Percentiles rank a stretch among this genome's conserved stretches.
These are phyloP conservation scores for Diaporthe sp. DNA, from an alignment of 2,329 filamentous ascomycete species.

Conservation along the genomic window DNA sequence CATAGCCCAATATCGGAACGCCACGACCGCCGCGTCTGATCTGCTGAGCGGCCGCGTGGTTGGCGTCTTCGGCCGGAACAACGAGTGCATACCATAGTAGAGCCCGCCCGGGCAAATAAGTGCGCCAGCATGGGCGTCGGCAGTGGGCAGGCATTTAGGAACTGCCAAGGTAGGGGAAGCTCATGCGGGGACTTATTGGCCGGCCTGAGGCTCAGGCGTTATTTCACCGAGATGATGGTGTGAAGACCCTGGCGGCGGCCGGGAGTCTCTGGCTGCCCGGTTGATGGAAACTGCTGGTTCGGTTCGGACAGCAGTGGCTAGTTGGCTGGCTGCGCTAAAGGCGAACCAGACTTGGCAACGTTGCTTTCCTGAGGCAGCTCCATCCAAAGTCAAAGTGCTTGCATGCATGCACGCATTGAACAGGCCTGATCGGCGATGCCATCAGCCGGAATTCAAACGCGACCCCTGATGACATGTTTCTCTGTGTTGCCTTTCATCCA, in stretches of 20 bases:
- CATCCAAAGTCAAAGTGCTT: conserved; percentile 10
- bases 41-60: conserved; percentile 8
- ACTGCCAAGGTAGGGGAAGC: neutral
- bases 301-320: conserved; percentile 11
- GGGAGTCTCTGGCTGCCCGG: conserved; percentile 1
- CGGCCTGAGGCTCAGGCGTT: conserved; percentile 9
- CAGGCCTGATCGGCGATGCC: conserved; percentile 16
- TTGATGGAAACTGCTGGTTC: conserved; percentile 20
- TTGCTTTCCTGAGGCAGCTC: neutral
- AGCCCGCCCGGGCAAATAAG: neutral
- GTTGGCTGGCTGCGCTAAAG: neutral
- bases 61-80: neutral
- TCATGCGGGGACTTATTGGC: conserved; percentile 23
- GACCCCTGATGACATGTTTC: neutral
- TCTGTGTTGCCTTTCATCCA: neutral
- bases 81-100: neutral
- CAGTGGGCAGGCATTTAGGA: conserved; percentile 22
- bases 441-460: conserved; percentile 10
- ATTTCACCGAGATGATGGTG: conserved; percentile 34
- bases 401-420: conserved; percentile 10
- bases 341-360: conserved; percentile 26
- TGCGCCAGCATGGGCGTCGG: conserved; percentile 16
- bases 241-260: conserved; percentile 26
- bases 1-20: conserved; percentile 15
- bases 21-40: conserved; percentile 32